Evolutionary conservation across 169 alveolate genomes (phyloP).

Genomic region (Cryptosporidium canis): DNA sequence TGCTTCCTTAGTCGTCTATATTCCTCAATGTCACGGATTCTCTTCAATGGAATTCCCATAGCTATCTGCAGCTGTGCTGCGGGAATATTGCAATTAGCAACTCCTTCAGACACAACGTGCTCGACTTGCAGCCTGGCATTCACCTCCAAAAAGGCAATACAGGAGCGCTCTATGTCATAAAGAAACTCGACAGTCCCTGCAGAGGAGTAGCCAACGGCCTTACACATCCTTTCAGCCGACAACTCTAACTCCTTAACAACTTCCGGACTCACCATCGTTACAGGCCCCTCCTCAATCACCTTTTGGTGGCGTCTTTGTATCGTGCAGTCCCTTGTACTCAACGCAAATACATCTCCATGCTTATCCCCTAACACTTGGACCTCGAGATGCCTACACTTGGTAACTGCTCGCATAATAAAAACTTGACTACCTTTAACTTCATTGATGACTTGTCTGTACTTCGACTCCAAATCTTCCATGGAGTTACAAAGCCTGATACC

Average conservation of each 20-base stretch:
- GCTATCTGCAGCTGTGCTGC: conserved; percentile 86
- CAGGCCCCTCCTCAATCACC: conserved; percentile 92
- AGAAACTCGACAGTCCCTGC: conserved; percentile 94
- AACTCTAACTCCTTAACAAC: conserved; percentile 87
- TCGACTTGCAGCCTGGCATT: conserved; percentile 92
- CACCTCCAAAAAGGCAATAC: conserved; percentile 87
- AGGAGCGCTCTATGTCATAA: conserved; percentile 83
- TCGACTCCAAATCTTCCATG: conserved; percentile 76
- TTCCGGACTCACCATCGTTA: conserved; percentile 82
- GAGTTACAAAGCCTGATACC: conserved; percentile 88
- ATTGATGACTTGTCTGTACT: conserved; percentile 78
- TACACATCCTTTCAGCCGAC: conserved; percentile 89
- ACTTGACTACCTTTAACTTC: conserved; percentile 72
- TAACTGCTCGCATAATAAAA: conserved; percentile 68
- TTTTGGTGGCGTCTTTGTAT: conserved; percentile 93
- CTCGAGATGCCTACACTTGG: conserved; percentile 84
- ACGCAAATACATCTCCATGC: conserved; percentile 87
- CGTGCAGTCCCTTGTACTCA: conserved; percentile 92
- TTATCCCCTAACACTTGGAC: conserved; percentile 90
- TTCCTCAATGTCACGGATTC: conserved; percentile 80
- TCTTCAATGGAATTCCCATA: conserved; percentile 85
- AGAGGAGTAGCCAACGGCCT: conserved; percentile 81
- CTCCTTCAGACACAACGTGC: conserved; percentile 94
- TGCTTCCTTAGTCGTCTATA: conserved; percentile 72
- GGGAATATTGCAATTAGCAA: conserved; percentile 86